Base-by-base conservation (phyloP, 164 flowering plant genomes). In the Amborella trichopoda region DNA sequence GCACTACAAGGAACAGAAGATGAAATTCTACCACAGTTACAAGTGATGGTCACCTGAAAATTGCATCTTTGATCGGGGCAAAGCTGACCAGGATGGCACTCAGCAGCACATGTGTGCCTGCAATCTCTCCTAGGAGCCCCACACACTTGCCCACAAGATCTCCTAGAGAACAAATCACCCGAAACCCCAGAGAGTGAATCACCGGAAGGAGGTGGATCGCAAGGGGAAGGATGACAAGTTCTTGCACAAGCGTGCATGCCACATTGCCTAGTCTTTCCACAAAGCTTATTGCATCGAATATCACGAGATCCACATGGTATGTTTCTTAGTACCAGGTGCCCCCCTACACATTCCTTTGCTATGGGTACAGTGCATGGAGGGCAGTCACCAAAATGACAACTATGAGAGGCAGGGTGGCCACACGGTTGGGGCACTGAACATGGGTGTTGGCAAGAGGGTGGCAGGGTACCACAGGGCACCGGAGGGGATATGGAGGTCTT, bases 71-170 rank as follows among this genome's bases (percentile, higher is more conserved):
- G 34, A 48, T 91, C 98, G 38, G 98, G 98, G 65, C 98, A 91
- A 32, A 64, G 56, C 11, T 78, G 54, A 1, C 65, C 54, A 19
- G 96, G 96, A 42, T 91, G 98, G 61, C 98, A 91, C 9, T 62
- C 48, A 27, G 88, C 70, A 23, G 64, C 63, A 50, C 96, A 91
- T 8, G 85, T 80, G 65, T 91, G 98, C 59, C 85, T 69, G 59
- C 98, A 91, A 19, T 86, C 96, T 64, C 93, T 76, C 62, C 94
- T 74, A 4, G 99, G 99, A 26, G 96, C 99, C 46, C 99, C 94
- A 58, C 99, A 87, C 16, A 67, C 62, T 67, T 91, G 98, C 49
- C 90, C 87, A 69, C 98, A 91, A 6, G 98, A 75, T 40, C 66
- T 50, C 55, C 62, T 78, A 2, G 23, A 13, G 27, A 66, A 61